phyloP scores from a whole-genome alignment of 2,329 filamentous ascomycete genomes.

The Paraphaeosphaeria sporulosa region DNA sequence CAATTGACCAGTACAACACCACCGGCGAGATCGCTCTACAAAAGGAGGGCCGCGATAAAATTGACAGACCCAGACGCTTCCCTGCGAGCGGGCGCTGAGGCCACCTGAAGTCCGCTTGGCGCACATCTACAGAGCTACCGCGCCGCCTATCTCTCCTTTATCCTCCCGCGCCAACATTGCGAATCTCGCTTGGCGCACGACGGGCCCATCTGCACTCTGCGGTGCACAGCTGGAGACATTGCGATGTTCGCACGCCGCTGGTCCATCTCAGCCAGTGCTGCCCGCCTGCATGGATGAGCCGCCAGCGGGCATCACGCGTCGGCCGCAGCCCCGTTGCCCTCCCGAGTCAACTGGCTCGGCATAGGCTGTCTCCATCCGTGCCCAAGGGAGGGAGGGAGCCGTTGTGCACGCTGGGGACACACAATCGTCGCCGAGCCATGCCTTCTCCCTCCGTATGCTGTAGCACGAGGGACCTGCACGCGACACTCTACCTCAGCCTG shows the following conservation, averaged over 20 bases:
- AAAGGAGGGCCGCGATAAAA: conserved; percentile 12
- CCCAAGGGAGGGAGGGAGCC: conserved; percentile 9
- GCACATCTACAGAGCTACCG: neutral
- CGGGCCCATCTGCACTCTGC: neutral
- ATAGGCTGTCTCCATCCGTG: neutral
- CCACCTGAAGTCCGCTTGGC: conserved; percentile 8
- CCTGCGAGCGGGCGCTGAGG: conserved; percentile 9
- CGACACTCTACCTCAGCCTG: conserved; percentile 3
- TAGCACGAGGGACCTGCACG: neutral
- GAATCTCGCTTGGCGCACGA: conserved; percentile 4
- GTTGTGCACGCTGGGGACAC: neutral
- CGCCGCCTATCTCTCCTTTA: conserved; percentile 6
- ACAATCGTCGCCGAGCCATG: conserved; percentile 5
- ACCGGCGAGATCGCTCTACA: neutral
- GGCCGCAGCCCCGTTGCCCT: neutral
- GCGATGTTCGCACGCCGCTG: neutral
- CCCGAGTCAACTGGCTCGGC: neutral
- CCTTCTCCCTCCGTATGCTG: conserved; percentile 1
- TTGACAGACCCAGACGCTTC: conserved; percentile 1
- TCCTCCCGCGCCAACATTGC: conserved; percentile 1
- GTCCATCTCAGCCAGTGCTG: neutral
- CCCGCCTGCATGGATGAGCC: neutral
- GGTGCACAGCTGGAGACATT: neutral
- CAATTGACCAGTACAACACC: conserved; percentile 8
- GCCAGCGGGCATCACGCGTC: neutral